phyloP scores from a whole-genome alignment of 208 protist species.

The Leishmania mexicana region DNA sequence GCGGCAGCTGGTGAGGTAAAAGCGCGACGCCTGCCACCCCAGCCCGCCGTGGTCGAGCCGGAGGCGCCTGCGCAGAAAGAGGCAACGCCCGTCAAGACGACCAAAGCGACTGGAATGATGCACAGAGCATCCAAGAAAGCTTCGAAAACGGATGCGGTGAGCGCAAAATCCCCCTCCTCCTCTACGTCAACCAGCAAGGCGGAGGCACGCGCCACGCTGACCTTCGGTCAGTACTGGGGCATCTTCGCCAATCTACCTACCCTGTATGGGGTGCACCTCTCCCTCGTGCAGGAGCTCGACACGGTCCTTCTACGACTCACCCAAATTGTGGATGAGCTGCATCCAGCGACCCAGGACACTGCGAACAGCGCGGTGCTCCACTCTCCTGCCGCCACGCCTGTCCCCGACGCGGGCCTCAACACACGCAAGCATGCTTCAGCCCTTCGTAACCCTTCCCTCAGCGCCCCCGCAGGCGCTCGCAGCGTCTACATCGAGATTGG shows the following conservation, averaged over 20 bases:
- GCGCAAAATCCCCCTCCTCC: background rate
- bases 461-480: background rate
- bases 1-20: background rate
- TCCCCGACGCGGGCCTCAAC: background rate
- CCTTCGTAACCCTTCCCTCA: constrained; percentile 1
- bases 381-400: background rate
- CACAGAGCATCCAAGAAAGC: background rate
- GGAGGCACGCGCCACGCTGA: constrained; percentile 10
- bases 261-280: constrained; percentile 48
- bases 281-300: constrained; percentile 54
- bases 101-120: background rate
- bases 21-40: constrained; percentile 2
- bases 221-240: constrained; percentile 63
- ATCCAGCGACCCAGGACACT: constrained; percentile 11
- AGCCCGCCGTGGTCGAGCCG: constrained; percentile 5
- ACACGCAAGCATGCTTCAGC: constrained; percentile 15
- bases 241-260: constrained; percentile 78
- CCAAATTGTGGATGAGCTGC: constrained; percentile 42
- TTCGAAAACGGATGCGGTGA: background rate
- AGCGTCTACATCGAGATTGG: constrained; percentile 37
- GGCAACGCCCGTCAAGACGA: background rate
- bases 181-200: background rate
- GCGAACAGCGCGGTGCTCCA: background rate
- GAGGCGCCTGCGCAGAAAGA: background rate
- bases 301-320: constrained; percentile 31